Evolutionary conservation across 2,329 filamentous ascomycete genomes (phyloP).

Genomic region (Dissoconium aciculare): DNA sequence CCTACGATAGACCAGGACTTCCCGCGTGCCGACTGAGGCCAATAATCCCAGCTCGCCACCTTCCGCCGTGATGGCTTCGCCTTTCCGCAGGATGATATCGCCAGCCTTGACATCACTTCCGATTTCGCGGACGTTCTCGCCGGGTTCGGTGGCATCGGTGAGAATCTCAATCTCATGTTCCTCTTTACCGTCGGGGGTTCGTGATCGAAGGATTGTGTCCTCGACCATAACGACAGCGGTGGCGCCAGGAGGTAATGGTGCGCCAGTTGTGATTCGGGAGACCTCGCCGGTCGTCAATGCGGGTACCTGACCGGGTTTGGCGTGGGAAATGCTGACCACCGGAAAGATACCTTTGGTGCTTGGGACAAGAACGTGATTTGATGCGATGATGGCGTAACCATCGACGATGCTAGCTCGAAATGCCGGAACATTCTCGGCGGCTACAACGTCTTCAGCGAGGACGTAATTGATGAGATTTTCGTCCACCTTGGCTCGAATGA

Average conservation of each 20-base stretch:
- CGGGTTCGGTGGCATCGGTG: slow-evolving; percentile 55
- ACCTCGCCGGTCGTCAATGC: slow-evolving; percentile 59
- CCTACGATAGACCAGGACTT: slow-evolving; percentile 57
- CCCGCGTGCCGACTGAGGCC: slow-evolving; percentile 62
- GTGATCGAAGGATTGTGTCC: slow-evolving; percentile 63
- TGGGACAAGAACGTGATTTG: slow-evolving; percentile 27
- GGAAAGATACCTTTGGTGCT: slow-evolving; percentile 68
- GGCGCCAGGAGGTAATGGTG: slow-evolving; percentile 73
- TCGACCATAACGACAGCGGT: slow-evolving; percentile 95
- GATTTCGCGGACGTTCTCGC: slow-evolving; percentile 81
- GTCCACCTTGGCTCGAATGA: slow-evolving; percentile 46
- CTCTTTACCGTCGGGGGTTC: slow-evolving; percentile 66
- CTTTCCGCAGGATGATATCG: slow-evolving; percentile 55
- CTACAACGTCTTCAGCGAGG: slow-evolving; percentile 67
- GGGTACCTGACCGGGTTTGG: slow-evolving; percentile 53
- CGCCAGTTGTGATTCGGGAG: slow-evolving; percentile 85
- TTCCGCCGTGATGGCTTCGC: slow-evolving; percentile 68
- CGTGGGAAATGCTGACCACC: slow-evolving; percentile 75
- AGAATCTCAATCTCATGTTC: slow-evolving; percentile 81
- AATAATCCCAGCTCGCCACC: slow-evolving; percentile 87
- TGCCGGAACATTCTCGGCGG: slow-evolving; percentile 72
- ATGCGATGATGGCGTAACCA: slow-evolving; percentile 71
- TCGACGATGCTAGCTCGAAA: slow-evolving; percentile 95
- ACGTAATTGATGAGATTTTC: slow-evolving; percentile 57
- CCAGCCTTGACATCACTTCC: slow-evolving; percentile 70